phyloP scores from a whole-genome alignment of 2,329 filamentous ascomycete genomes.

The Stemphylium beticola region DNA sequence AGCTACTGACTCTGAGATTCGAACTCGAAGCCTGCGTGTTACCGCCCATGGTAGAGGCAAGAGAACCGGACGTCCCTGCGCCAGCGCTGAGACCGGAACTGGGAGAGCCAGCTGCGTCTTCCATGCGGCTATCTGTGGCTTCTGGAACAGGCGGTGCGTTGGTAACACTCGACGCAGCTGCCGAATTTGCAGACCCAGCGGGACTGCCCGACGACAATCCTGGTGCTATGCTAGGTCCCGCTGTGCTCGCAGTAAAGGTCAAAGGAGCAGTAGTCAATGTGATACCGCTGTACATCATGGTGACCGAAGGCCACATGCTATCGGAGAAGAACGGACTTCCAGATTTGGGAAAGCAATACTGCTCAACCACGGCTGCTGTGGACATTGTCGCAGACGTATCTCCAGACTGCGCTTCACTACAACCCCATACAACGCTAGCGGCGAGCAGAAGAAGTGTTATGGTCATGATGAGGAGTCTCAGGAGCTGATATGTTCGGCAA shows the following conservation, averaged over 20 bases:
- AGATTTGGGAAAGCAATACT: conserved; percentile 6
- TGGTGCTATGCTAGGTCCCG: neutral
- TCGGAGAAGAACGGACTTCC: neutral
- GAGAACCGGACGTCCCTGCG: neutral
- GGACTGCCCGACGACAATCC: neutral
- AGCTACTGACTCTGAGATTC: neutral
- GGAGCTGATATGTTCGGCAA: neutral
- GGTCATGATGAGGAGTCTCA: neutral
- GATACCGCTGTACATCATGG: neutral
- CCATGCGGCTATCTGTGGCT: neutral
- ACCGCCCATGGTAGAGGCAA: neutral
- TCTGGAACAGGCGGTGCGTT: neutral
- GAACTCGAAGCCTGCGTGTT: neutral
- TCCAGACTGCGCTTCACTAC: neutral
- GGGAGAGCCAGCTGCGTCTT: neutral
- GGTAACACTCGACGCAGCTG: neutral
- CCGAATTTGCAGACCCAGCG: neutral
- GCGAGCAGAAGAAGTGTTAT: neutral
- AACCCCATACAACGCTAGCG: neutral
- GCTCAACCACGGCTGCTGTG: neutral
- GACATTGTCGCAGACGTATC: neutral
- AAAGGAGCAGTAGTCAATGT: conserved; percentile 2
- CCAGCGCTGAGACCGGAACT: neutral
- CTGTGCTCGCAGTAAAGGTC: neutral
- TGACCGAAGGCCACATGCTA: neutral